A percentile compares a stretch with the other conserved stretches of the same genome.
These are phyloP conservation scores for Rubia tinctorum DNA, from an alignment of 305 asterid genomes.

Conservation along the genomic window DNA sequence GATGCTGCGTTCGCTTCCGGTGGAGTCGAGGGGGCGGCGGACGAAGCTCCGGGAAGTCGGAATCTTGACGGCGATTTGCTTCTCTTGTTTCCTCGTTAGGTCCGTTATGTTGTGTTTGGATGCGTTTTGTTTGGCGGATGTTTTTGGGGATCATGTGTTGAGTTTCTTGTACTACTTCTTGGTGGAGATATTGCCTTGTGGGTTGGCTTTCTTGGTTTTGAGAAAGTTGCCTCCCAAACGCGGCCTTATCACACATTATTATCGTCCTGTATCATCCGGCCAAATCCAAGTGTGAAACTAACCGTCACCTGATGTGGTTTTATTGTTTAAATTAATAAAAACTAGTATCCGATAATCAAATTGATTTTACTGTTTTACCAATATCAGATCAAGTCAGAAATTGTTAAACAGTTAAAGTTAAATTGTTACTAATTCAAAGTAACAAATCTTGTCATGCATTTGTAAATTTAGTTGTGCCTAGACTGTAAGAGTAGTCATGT, in stretches of 20 bases:
- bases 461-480: too few species aligned
- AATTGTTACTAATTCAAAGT: too few species aligned
- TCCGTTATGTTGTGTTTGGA: neutral
- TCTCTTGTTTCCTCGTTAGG: neutral
- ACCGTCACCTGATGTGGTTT: too few species aligned
- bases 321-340: too few species aligned
- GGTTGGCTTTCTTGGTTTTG: neutral
- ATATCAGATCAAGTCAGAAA: too few species aligned
- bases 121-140: neutral
- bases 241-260: neutral
- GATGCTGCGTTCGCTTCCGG: neutral
- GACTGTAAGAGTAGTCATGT: too few species aligned
- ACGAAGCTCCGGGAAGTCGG: neutral
- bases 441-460: too few species aligned
- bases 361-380: too few species aligned
- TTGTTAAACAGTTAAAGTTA: too few species aligned
- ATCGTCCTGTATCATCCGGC: too few species aligned
- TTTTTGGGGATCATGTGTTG: neutral
- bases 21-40: neutral
- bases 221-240: conserved; percentile 1
- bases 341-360: too few species aligned
- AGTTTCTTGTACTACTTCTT: neutral
- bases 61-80: neutral
- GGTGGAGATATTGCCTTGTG: neutral
- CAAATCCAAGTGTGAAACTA: too few species aligned